Percentiles rank a stretch among this genome's conserved stretches.
Conservation (phyloP, 192 early-diverging fungal species). For the Spizellomyces punctatus region DNA sequence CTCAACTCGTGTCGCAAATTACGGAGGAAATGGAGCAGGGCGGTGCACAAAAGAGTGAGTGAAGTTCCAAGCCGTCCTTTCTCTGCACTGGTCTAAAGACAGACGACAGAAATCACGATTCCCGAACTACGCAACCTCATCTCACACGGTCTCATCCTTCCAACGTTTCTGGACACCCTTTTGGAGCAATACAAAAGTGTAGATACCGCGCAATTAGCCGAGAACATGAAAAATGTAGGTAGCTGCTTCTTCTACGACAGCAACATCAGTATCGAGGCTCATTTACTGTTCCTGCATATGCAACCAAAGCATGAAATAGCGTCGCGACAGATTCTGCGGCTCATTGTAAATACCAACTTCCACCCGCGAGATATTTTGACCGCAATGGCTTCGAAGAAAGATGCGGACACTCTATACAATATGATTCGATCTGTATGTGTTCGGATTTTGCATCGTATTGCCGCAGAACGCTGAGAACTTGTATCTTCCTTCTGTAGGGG, state of each 20-base stretch:
- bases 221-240: constrained; percentile 54
- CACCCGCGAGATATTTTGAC: constrained; percentile 53
- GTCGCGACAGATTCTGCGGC: constrained; percentile 43
- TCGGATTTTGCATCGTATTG: too few relatives aligned
- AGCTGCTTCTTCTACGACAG: not conserved
- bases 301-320: constrained; percentile 37
- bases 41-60: constrained; percentile 16
- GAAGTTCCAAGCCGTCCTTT: not conserved
- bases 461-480: too few relatives aligned
- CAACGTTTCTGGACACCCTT: constrained; percentile 48
- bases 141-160: constrained; percentile 54
- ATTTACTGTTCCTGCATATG: too few relatives aligned
- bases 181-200: constrained; percentile 45
- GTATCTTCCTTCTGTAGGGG: constrained; percentile 23
- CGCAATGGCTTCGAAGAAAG: constrained; percentile 38
- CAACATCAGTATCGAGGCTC: not conserved
- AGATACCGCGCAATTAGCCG: constrained; percentile 34
- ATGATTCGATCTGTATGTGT: constrained; percentile 7
- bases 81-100: not conserved
- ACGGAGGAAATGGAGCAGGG: constrained; percentile 17
- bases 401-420: constrained; percentile 35
- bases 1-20: constrained; percentile 8
- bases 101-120: constrained; percentile 36
- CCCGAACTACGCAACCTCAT: constrained; percentile 54
- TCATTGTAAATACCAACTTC: constrained; percentile 48